These are phyloP conservation scores for Phytophthora pistaciae DNA, from an alignment of 352 stramenopile species.

Conservation along the genomic window DNA sequence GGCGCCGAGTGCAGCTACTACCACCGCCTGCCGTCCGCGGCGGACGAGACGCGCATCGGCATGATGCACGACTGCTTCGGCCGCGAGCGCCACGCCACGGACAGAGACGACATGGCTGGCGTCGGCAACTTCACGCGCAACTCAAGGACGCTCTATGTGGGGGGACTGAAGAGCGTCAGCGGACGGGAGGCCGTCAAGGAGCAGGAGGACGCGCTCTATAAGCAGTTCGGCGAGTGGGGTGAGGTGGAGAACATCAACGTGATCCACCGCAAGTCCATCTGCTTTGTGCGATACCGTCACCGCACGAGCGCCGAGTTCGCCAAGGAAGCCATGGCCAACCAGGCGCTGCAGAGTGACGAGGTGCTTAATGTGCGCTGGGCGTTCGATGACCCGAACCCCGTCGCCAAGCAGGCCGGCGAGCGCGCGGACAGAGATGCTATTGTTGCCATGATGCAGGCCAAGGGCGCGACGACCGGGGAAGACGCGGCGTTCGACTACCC, in stretches of 20 bases:
- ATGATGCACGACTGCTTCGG: conserved; percentile 95
- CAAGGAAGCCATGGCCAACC: conserved; percentile 93
- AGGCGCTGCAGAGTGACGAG: conserved; percentile 88
- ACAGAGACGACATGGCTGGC: conserved; percentile 94
- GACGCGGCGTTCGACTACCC: conserved; percentile 82
- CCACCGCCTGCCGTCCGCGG: conserved; percentile 86
- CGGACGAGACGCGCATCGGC: conserved; percentile 77
- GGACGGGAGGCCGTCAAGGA: conserved; percentile 52
- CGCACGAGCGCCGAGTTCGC: conserved; percentile 85
- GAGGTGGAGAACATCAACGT: conserved; percentile 96
- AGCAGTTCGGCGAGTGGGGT: conserved; percentile 94
- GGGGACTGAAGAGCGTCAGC: conserved; percentile 73
- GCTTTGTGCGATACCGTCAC: conserved; percentile 91
- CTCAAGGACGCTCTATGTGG: conserved; percentile 93
- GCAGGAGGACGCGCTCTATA: conserved; percentile 75
- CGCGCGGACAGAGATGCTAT: conserved; percentile 92
- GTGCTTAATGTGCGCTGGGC: conserved; percentile 95
- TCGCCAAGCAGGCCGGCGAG: conserved; percentile 88
- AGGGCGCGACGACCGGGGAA: conserved; percentile 62
- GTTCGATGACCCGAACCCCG: conserved; percentile 94
- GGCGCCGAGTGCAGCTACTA: conserved; percentile 94
- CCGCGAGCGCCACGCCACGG: conserved; percentile 89
- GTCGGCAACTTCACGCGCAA: conserved; percentile 93
- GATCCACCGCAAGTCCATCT: conserved; percentile 91
- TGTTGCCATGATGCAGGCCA: conserved; percentile 82